These are phyloP conservation scores for Exserohilum rostratum DNA, from an alignment of 2,329 filamentous ascomycete genomes.

Conservation along the genomic window DNA sequence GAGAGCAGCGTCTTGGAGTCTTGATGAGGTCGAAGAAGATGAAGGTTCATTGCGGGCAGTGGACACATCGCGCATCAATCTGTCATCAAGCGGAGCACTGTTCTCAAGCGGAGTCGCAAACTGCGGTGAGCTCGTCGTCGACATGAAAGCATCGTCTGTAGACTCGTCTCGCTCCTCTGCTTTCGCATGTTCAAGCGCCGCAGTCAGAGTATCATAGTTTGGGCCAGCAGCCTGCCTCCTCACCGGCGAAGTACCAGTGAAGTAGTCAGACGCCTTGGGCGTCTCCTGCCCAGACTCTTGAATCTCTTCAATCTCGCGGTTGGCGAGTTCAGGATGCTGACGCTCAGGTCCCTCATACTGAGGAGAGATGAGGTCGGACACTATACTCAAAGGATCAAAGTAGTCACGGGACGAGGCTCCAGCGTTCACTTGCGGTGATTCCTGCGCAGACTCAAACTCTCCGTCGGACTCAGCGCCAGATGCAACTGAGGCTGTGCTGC, in stretches of 20 bases:
- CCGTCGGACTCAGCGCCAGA: conserved; percentile 51
- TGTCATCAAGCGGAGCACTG: conserved; percentile 29
- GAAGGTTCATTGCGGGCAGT: conserved; percentile 16
- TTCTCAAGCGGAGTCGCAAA: conserved; percentile 1
- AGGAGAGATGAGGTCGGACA: conserved; percentile 26
- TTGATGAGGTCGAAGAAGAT: conserved; percentile 30
- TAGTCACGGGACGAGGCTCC: conserved; percentile 33
- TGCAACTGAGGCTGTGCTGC: conserved; percentile 47
- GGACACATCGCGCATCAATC: conserved; percentile 25
- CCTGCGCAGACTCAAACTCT: conserved; percentile 54
- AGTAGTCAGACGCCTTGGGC: conserved; percentile 65
- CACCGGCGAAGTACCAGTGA: conserved; percentile 24
- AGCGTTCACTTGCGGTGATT: conserved; percentile 42
- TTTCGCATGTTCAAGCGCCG: conserved; percentile 28
- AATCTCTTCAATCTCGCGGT: conserved; percentile 51
- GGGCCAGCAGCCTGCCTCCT: conserved; percentile 17
- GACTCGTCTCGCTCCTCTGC: conserved; percentile 20
- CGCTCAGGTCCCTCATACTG: conserved; percentile 22
- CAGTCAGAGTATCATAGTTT: conserved; percentile 30
- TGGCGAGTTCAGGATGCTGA: conserved; percentile 30
- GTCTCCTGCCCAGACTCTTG: conserved; percentile 71
- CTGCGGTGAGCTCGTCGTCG: conserved; percentile 15
- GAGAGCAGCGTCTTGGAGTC: conserved; percentile 38
- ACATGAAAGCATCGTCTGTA: conserved; percentile 11
- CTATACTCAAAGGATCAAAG: conserved; percentile 26